Evolutionary conservation across 306 rosid species (phyloP), one percentile per base, ranked within the genome.

Genomic region (Glycyrrhiza uralensis): DNA sequence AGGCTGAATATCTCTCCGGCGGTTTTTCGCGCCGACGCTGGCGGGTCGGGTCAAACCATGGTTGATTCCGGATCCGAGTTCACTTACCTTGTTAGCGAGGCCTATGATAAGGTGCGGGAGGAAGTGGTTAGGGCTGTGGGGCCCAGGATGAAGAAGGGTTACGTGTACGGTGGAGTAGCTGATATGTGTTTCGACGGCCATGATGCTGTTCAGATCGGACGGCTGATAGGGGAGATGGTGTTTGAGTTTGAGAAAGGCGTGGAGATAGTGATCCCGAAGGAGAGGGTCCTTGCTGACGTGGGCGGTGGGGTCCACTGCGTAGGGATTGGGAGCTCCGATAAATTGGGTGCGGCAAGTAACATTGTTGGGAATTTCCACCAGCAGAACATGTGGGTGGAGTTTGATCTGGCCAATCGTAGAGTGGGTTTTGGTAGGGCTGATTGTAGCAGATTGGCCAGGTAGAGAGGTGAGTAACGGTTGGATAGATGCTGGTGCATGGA

Each of bases 41-140:
- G 92, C 4, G 97, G 98, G 4, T 55, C 97, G 79, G 98, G 98
- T 66, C 98, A 94, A 50, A 94, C 98, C 4, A 89, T 94, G 85
- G 57, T 94, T 2, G 98, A 94, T 50, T 94, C 98, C 0, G 98
- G 98, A 1, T 87, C 97, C 50, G 96, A 94, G 4, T 79, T 94
- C 51, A 87, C 90, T 0, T 94, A 67, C 61, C 26, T 94, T 0
- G 98, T 89, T 44, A 82, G 58, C 10, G 97, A 75, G 74, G 98
- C 97, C 0, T 94, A 94, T 3, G 52, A 76, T 19, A 86, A 71
- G 50, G 95, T 94, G 71, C 39, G 85, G 65, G 91, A 67, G 10
- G 88, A 85, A 65, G 67, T 91, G 0, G 92, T 85, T 66, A 91
- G 87, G 36, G 36, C 74, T 11, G 97, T 64, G 71, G 97, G 95